phyloP scores from a whole-genome alignment of 371 early-diverging fungal genomes.

The Lichtheimia ramosa region DNA sequence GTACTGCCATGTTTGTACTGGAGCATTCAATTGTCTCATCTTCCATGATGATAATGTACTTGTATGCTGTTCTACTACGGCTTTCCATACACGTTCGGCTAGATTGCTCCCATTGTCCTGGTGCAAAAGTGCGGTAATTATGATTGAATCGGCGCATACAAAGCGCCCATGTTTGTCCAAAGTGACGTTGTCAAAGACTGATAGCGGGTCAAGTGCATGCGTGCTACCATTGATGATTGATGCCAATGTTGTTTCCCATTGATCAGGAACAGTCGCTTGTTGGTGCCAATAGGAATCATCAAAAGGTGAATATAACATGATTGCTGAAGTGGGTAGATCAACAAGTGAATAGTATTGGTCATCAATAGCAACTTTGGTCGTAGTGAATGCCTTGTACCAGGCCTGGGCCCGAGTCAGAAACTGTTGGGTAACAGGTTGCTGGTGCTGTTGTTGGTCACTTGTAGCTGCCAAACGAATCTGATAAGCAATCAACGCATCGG shows the following conservation, averaged over 20 bases:
- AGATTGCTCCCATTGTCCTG: slow-evolving; percentile 8
- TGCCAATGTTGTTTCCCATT: slow-evolving; percentile 19
- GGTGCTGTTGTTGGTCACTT: background rate
- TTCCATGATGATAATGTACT: slow-evolving; percentile 21
- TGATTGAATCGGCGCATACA: slow-evolving; percentile 48
- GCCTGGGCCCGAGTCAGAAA: slow-evolving; percentile 10
- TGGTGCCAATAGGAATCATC: slow-evolving; percentile 49
- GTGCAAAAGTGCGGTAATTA: slow-evolving; percentile 34
- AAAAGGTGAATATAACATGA: slow-evolving; percentile 52
- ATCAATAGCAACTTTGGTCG: slow-evolving; percentile 2
- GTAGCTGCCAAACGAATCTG: slow-evolving; percentile 41
- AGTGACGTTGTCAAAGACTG: slow-evolving; percentile 52
- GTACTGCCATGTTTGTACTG: slow-evolving; percentile 16
- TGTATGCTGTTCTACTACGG: slow-evolving; percentile 11
- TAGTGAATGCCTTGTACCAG: slow-evolving; percentile 6
- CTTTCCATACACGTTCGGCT: slow-evolving; percentile 3
- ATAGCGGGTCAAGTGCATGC: slow-evolving; percentile 45
- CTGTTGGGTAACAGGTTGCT: slow-evolving; percentile 6
- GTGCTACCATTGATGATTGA: slow-evolving; percentile 24
- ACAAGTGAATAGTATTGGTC: slow-evolving; percentile 8
- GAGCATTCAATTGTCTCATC: background rate
- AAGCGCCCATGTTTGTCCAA: slow-evolving; percentile 22
- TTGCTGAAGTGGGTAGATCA: slow-evolving; percentile 11
- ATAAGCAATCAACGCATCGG: slow-evolving; percentile 24
- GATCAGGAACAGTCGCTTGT: slow-evolving; percentile 28